Base-by-base conservation (phyloP, 495 filamentous ascomycete genomes). In the Xanthoparmelia taractica region DNA sequence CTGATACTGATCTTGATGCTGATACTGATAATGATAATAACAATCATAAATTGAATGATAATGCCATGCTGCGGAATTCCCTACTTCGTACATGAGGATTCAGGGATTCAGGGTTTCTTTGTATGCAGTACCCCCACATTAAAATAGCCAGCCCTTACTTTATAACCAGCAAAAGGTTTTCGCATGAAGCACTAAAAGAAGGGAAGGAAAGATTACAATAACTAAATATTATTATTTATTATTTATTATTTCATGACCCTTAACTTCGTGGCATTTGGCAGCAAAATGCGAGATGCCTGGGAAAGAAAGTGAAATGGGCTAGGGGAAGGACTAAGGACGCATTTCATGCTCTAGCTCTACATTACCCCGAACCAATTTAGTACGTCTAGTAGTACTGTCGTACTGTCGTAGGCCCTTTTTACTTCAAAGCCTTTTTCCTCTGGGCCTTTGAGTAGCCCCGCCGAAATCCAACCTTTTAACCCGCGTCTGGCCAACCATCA, bases 321-420 rank as follows among this genome's bases (percentile, higher is more conserved):
- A 52, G 10, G 10, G 23, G 23, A 12, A n/a, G 25, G 25, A 47
- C 47, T 50, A 52, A 4, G n/a, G 2, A 54, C 17, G 50, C 50
- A 54, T 54, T 54, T 34, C 50, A 7, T 54, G 50, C 29, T 54
- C 50, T 54, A 54, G 50, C 50, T 54, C 17, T 54, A 20, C 5
- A 8, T 54, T 54, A 54, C 50, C 50, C 50, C 50, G 50, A 54
- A 54, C 50, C 50, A 54, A 54, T 33, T 33, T 54, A 54, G 50
- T n/a, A n/a, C n/a, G n/a, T n/a, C n/a, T n/a, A n/a, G n/a, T n/a
- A n/a, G n/a, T n/a, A n/a, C n/a, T n/a, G n/a, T n/a, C n/a, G n/a
- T n/a, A n/a, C n/a, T n/a, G n/a, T n/a, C n/a, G n/a, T n/a, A n/a
- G n/a, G n/a, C n/a, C n/a, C n/a, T n/a, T n/a, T n/a, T n/a, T n/a